Evolutionary conservation across 805 yeast species (phyloP).

Genomic region (Myxozyma udenii): DNA sequence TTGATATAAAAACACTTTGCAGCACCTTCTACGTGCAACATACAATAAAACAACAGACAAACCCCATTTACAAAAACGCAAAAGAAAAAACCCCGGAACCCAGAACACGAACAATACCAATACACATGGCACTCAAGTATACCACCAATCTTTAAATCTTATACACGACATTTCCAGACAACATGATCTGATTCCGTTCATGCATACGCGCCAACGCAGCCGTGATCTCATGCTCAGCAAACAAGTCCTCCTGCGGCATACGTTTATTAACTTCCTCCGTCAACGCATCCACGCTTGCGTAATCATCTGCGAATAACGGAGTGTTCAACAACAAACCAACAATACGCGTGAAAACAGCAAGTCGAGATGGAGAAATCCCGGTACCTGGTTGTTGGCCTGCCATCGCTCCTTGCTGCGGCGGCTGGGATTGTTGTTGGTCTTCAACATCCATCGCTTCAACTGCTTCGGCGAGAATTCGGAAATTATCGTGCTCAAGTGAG

Average conservation of each 20-base stretch:
- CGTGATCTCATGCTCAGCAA: constrained; percentile 39
- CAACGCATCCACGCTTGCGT: constrained; percentile 42
- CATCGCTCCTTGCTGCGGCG: neutral
- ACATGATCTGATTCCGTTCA: constrained; percentile 40
- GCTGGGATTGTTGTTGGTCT: constrained; percentile 19
- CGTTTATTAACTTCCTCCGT: constrained; percentile 45
- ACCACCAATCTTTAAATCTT: constrained; percentile 29
- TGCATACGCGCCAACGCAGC: constrained; percentile 41
- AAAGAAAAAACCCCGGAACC: neutral
- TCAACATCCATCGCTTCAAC: constrained; percentile 31
- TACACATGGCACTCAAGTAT: neutral
- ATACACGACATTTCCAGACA: constrained; percentile 39
- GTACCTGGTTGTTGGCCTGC: constrained; percentile 34
- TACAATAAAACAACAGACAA: neutral
- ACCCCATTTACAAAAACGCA: neutral
- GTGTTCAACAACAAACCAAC: constrained; percentile 50
- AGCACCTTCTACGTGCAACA: no score
- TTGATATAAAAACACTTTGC: no score
- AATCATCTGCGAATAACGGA: constrained; percentile 43
- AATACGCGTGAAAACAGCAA: constrained; percentile 46
- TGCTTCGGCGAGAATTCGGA: constrained; percentile 20
- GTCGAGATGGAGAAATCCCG: constrained; percentile 51
- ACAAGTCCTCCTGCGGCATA: constrained; percentile 43
- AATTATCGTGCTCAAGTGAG: constrained; percentile 12
- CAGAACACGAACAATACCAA: neutral